Base-by-base conservation (phyloP, 2,329 filamentous ascomycete species). In the Pseudogymnoascus sp. region DNA sequence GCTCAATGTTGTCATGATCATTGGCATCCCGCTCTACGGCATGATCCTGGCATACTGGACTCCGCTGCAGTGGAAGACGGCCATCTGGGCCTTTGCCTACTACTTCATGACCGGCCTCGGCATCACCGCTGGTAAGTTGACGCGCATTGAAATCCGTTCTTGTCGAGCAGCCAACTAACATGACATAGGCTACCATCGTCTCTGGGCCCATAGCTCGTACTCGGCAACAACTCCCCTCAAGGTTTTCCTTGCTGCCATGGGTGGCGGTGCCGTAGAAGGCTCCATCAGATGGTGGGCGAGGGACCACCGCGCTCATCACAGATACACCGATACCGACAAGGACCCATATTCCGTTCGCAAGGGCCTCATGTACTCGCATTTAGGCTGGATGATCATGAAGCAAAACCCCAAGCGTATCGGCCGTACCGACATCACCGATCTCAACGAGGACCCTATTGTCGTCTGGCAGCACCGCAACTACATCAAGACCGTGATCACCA, bases 341-440 rank as follows among this genome's bases (percentile, higher is more conserved):
- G 91, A 95, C 69, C 91, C 91, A 59, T 95, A 95, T 81, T 92
- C 89, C 23, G 91, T 95, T 69, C 87, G 90, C 78, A 95, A 95
- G 82, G 91, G 91, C 69, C 82, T 94, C 59, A 77, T 91, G 68
- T 93, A 92, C 83, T 91, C 84, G 61, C 88, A 91, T 78, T 80
- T 95, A 63, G 91, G 91, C 71, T 95, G 91, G 91, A 94, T 95
- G 90, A 77, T 95, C 72, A 86, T 95, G 83, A 93, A 93, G 82
- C 91, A 95, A 79, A 93, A 95, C 80, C 90, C 90, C 67, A 93
- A 93, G 83, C 84, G 88, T 66, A 90, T 91, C 71, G 91, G 91
- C 71, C 89, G 91, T 66, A 92, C 90, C 75, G 91, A 95, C 70
- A 94, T 95, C 72, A 88, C 88, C 70, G 91, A 95, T 72, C 80